A percentile compares a stretch with the other conserved stretches of the same genome.
Evolutionary conservation across 2,329 filamentous ascomycete genomes (phyloP).

Genomic region (Fusarium camptoceras): DNA sequence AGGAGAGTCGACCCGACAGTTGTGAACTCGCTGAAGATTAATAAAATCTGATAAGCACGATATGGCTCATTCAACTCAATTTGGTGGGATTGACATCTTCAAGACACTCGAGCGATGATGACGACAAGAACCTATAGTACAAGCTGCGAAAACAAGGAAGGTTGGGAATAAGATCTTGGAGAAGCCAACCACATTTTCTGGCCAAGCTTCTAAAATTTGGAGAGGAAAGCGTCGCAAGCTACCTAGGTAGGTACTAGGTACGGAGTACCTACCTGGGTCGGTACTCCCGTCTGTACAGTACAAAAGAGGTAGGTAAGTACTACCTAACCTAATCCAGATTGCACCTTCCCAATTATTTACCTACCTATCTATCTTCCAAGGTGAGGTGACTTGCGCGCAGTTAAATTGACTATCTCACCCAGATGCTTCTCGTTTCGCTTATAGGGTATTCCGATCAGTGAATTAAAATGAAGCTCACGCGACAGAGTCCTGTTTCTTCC

Average conservation of each 20-base stretch:
- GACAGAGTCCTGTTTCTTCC: neutral
- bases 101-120: neutral
- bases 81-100: neutral
- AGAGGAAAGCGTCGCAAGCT: constrained; percentile 14
- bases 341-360: constrained; percentile 30
- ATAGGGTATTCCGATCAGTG: neutral
- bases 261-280: neutral
- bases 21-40: neutral
- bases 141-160: constrained; percentile 24
- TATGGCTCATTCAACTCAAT: neutral
- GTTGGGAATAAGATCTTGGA: constrained; percentile 28
- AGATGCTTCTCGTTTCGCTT: neutral
- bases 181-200: constrained; percentile 29
- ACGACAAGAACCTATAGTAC: neutral
- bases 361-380: neutral
- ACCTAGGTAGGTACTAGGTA: neutral
- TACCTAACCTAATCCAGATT: constrained; percentile 5
- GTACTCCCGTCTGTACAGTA: too few relatives aligned
- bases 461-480: neutral
- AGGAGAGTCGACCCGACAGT: neutral
- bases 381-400: neutral
- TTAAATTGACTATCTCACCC: neutral
- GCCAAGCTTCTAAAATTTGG: constrained; percentile 37
- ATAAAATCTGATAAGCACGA: neutral
- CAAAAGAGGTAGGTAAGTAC: too few relatives aligned